Evolutionary conservation across 108 stramenopile species (phyloP).

Genomic region (Seminavis robusta): DNA sequence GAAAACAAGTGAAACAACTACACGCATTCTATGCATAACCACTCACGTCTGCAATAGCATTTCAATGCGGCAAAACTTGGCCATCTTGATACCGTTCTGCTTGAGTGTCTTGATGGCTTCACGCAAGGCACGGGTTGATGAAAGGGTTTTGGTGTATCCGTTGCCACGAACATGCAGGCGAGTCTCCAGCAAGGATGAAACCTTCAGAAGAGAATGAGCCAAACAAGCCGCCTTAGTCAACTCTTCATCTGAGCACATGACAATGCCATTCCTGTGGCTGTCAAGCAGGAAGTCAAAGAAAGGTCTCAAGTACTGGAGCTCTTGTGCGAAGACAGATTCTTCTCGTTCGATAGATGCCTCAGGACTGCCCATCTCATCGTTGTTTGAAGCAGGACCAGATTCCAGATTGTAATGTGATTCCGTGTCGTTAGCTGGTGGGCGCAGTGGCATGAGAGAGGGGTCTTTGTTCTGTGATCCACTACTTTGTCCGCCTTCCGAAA

Average conservation of each 20-base stretch:
- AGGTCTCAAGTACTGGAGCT: conserved; percentile 51
- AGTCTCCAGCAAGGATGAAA: conserved; percentile 71
- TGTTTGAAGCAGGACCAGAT: conserved; percentile 9
- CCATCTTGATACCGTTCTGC: conserved; percentile 70
- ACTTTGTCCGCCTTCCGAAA: conserved; percentile 30
- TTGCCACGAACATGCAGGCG: conserved; percentile 57
- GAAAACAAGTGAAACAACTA: background rate
- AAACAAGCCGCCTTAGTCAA: conserved; percentile 72
- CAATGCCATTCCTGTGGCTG: conserved; percentile 32
- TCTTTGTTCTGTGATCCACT: too few species aligned
- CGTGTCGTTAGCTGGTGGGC: conserved; percentile 62
- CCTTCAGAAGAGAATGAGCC: conserved; percentile 69
- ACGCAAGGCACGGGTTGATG: conserved; percentile 60
- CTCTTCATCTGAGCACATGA: conserved; percentile 69
- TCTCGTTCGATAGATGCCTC: conserved; percentile 58
- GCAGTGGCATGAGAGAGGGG: conserved; percentile 32
- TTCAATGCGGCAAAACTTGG: conserved; percentile 82
- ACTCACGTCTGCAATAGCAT: conserved; percentile 73
- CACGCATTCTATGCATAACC: conserved; percentile 24
- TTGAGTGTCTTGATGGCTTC: conserved; percentile 81
- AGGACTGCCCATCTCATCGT: conserved; percentile 29
- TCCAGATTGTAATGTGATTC: background rate
- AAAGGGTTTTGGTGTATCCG: conserved; percentile 46
- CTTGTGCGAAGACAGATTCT: conserved; percentile 45
- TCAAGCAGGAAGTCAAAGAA: conserved; percentile 67